Evolutionary conservation across 345 rosid genomes (phyloP), one percentile per base, ranked within the genome.

Genomic region (Xanthoceras sorbifolium): DNA sequence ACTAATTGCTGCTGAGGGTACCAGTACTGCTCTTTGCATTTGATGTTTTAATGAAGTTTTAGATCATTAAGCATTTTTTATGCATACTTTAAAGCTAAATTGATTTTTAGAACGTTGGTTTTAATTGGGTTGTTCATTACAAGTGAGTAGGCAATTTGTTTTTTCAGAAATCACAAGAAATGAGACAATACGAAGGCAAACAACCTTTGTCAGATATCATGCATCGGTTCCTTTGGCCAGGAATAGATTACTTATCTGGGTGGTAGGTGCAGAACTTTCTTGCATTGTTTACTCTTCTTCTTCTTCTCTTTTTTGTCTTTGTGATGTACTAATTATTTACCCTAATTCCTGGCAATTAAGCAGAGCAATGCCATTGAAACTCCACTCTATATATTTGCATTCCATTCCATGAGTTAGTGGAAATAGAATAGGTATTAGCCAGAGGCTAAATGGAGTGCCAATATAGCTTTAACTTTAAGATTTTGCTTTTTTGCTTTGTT

Each of bases 151-250:
- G 76, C 50, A 10, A 52, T 15, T 77, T 46, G n/a, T 65, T 71
- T 75, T 61, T 31, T 80, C 94, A 93, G 99, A 87, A 52, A 76
- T 80, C 69, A 74, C 86, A 40, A 83, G 89, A 54, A 86, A 86
- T 55, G 64, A 82, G 76, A 84, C 87, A 71, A 72, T 92, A 25
- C 81, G 83, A 73, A 93, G 97, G 87, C 97, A 93, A 82, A 82
- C 97, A 69, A 90, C 91, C 10, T 96, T 92, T 83, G 91, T 91
- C 44, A 85, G 90, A 89, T 78, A 86, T 79, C 94, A 89, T 75
- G 55, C 87, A 38, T 74, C 97, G 12, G 86, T 83, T 79, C 92
- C 92, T 76, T 79, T 88, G 71, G 80, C 75, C 62, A 90, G 70
- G 84, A 91, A 86, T 74, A 84, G 85, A 54, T 80, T 91, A 76